Evolutionary conservation across 129 eudicot genomes (phyloP).

Genomic region (Flaveria linearis): DNA sequence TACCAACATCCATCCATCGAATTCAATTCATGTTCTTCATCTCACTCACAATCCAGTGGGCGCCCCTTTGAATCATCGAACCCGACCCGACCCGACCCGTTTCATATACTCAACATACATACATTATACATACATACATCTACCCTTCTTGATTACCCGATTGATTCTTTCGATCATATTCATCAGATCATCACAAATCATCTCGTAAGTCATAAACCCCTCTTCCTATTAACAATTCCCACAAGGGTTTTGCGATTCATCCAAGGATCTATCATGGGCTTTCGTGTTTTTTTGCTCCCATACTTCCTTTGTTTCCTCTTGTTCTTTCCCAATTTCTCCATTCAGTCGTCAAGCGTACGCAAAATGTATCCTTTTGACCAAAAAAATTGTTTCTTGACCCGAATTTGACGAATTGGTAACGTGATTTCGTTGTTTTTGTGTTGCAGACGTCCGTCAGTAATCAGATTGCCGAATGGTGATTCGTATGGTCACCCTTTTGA

Average conservation of each 20-base stretch:
- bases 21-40: constrained; percentile 31
- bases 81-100: constrained; percentile 2
- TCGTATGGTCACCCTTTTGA: constrained; percentile 52
- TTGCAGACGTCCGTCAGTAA: constrained; percentile 47
- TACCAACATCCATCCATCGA: constrained; percentile 22
- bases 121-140: not conserved
- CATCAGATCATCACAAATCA: constrained; percentile 5
- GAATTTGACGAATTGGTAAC: not conserved
- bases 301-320: constrained; percentile 19
- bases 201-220: constrained; percentile 23
- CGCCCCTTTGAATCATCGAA: constrained; percentile 10
- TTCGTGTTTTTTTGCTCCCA: constrained; percentile 10
- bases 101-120: not conserved
- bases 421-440: not conserved
- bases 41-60: constrained; percentile 26
- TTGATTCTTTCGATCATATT: not conserved
- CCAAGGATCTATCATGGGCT: constrained; percentile 25
- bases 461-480: constrained; percentile 61
- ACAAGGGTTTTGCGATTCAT: constrained; percentile 30
- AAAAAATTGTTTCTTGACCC: not conserved
- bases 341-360: constrained; percentile 20
- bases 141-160: constrained; percentile 15
- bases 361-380: constrained; percentile 26
- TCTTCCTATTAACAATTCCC: constrained; percentile 11
- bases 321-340: constrained; percentile 28